phyloP scores from a whole-genome alignment of 495 filamentous ascomycete species.

The Rusavskia elegans region DNA sequence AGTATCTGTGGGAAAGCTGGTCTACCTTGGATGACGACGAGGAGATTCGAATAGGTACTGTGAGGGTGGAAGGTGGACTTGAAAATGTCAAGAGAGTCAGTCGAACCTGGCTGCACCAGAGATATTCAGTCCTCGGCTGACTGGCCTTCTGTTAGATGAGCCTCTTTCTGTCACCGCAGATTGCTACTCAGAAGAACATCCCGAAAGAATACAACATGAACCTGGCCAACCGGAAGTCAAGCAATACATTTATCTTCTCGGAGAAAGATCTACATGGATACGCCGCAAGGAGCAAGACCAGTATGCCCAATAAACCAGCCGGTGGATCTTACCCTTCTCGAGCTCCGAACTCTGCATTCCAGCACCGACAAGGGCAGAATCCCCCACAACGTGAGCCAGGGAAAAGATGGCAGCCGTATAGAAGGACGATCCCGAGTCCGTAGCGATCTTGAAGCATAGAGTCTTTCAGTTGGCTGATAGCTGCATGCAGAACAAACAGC shows the following conservation, averaged over 20 bases:
- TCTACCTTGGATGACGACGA: slow-evolving; percentile 41
- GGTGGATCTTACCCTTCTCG: neutral
- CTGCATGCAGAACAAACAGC: slow-evolving; percentile 57
- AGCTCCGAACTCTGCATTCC: slow-evolving; percentile 4
- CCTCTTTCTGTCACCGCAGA: slow-evolving; percentile 18
- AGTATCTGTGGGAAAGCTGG: slow-evolving; percentile 60
- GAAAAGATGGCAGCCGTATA: slow-evolving; percentile 49
- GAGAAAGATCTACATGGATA: slow-evolving; percentile 82
- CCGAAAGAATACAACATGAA: slow-evolving; percentile 76
- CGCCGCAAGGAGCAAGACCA: slow-evolving; percentile 16
- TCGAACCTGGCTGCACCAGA: neutral
- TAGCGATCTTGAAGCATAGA: slow-evolving; percentile 10
- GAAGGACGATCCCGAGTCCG: slow-evolving; percentile 72
- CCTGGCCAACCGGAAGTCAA: slow-evolving; percentile 39
- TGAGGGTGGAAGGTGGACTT: slow-evolving; percentile 44
- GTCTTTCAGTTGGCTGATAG: neutral
- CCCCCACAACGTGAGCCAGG: slow-evolving; percentile 31
- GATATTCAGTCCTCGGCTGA: too few species aligned
- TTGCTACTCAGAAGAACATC: slow-evolving; percentile 44
- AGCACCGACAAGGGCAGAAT: slow-evolving; percentile 4
- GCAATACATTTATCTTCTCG: slow-evolving; percentile 79
- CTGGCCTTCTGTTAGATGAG: slow-evolving; percentile 12
- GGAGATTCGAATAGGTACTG: slow-evolving; percentile 55
- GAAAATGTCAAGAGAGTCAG: slow-evolving; percentile 37
- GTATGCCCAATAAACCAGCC: neutral